A percentile compares a stretch with the other conserved stretches of the same genome.
These are phyloP conservation scores for Acanthamoeba sp. DNA, from an alignment of 208 protist genomes.

Conservation along the genomic window DNA sequence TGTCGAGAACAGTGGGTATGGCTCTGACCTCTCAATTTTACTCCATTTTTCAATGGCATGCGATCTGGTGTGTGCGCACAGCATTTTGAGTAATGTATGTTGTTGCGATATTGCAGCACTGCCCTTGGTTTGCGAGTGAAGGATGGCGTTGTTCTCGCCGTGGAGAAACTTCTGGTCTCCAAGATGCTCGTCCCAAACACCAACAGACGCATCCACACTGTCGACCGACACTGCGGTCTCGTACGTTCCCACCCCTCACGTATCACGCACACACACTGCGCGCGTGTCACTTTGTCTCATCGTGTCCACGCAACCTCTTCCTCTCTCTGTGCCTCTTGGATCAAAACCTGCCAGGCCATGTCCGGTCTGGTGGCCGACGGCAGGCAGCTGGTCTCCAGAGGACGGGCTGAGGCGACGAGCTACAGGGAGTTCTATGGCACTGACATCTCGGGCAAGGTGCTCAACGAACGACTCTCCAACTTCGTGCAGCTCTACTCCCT, in stretches of 20 bases:
- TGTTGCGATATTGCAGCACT: slow-evolving; percentile 88
- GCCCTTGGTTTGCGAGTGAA: slow-evolving; percentile 96
- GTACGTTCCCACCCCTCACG: slow-evolving; percentile 72
- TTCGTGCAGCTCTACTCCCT: slow-evolving; percentile 97
- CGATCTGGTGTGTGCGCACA: too few relatives aligned
- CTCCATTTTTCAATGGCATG: background rate
- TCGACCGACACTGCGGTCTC: slow-evolving; percentile 96
- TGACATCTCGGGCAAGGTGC: slow-evolving; percentile 94
- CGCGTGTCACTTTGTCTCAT: slow-evolving; percentile 72
- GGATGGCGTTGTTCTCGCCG: slow-evolving; percentile 98
- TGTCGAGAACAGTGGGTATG: slow-evolving; percentile 97
- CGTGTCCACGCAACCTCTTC: too few relatives aligned
- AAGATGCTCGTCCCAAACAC: slow-evolving; percentile 96
- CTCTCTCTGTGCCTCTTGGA: too few relatives aligned
- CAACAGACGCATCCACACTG: slow-evolving; percentile 96
- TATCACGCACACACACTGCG: background rate
- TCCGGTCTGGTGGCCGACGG: slow-evolving; percentile 97
- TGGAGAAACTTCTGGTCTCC: slow-evolving; percentile 98
- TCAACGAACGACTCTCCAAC: slow-evolving; percentile 89
- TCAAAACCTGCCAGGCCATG: slow-evolving; percentile 91
- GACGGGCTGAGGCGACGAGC: slow-evolving; percentile 94
- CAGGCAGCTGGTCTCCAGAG: slow-evolving; percentile 95
- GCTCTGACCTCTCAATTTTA: background rate
- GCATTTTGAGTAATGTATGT: background rate
- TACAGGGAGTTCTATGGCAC: slow-evolving; percentile 95